Evolutionary conservation across 345 rosid species (phyloP).

Genomic region (Lagerstroemia speciosa): DNA sequence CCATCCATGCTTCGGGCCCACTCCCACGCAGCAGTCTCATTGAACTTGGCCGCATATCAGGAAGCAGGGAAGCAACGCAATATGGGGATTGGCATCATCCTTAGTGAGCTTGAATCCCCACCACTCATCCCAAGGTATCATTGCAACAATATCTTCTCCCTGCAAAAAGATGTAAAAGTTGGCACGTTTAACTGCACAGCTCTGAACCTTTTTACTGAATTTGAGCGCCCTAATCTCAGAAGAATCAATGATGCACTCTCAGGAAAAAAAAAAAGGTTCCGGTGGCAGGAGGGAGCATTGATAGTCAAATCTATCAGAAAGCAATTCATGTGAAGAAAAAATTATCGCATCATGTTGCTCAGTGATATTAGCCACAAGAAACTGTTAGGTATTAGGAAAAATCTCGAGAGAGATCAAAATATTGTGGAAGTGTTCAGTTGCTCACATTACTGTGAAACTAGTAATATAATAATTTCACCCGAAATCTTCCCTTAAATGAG

Average conservation of each 20-base stretch:
- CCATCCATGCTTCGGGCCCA: constrained; percentile 85
- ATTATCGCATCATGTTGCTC: too few species aligned
- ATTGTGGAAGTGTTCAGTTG: too few species aligned
- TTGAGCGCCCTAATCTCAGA: not conserved
- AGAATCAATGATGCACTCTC: not conserved
- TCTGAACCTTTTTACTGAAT: not conserved
- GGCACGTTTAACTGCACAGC: not conserved
- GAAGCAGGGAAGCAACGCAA: constrained; percentile 86
- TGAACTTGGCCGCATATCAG: constrained; percentile 79
- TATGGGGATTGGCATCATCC: constrained; percentile 88
- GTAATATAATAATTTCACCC: too few species aligned
- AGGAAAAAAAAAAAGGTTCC: too few species aligned
- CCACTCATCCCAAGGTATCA: constrained; percentile 98
- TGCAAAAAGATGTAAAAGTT: constrained; percentile 11
- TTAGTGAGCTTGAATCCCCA: constrained; percentile 90
- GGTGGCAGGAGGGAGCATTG: too few species aligned
- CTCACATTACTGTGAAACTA: too few species aligned
- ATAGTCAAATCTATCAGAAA: too few species aligned
- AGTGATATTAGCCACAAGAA: too few species aligned
- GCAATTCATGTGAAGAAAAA: too few species aligned
- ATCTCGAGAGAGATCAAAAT: too few species aligned
- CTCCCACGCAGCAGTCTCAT: constrained; percentile 95
- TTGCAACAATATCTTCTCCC: constrained; percentile 86
- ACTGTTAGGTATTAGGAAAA: too few species aligned
- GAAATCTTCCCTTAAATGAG: not conserved